Evolutionary conservation across 805 yeast genomes (phyloP), one percentile per base, ranked within the genome.

Genomic region (Clavispora vitiphila): DNA sequence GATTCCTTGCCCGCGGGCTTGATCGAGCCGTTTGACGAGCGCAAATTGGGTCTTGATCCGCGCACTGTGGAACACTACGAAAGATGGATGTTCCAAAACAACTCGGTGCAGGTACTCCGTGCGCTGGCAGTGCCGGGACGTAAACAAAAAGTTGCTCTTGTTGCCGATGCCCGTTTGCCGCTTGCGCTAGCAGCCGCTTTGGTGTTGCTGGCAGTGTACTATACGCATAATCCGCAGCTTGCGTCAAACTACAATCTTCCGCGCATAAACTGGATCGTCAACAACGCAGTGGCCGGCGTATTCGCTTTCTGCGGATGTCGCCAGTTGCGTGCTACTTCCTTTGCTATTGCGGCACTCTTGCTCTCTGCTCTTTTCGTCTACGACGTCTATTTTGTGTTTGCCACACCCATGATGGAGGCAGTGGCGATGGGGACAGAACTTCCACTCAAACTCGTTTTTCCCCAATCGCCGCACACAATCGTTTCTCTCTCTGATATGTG

Each of bases 321-420:
- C 12, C 48, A 52, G 22, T 42, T 70, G 8, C 60, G 64, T 38
- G 44, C 80, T 10, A 60, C 71, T 14, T 71, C 67, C 34, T 74
- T 80, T 52, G 66, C 61, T 39, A 61, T 73, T 1, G 81, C 77
- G 3, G 51, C 65, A 12, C 46, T 75, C 9, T 53, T 80, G 25
- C 60, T 83, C 19, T 43, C 50, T 2, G 74, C 74, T 2, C 68
- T 83, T 34, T 80, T 81, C 50, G 48, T 75, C 31, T 83, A 82
- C 56, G 89, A 83, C 55, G 68, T 80, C 31, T 80, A 73, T 55
- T 83, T 83, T 61, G 89, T 83, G 1, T 83, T 81, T 58, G 77
- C 73, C 4, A 71, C 85, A 0, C 69, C 72, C 25, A 65, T 80
- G 5, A 83, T 83, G 89, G 64, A 71, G 29, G 67, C 77, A 1